These are phyloP conservation scores for Populus tremula DNA, from an alignment of 345 rosid genomes.

Conservation along the genomic window DNA sequence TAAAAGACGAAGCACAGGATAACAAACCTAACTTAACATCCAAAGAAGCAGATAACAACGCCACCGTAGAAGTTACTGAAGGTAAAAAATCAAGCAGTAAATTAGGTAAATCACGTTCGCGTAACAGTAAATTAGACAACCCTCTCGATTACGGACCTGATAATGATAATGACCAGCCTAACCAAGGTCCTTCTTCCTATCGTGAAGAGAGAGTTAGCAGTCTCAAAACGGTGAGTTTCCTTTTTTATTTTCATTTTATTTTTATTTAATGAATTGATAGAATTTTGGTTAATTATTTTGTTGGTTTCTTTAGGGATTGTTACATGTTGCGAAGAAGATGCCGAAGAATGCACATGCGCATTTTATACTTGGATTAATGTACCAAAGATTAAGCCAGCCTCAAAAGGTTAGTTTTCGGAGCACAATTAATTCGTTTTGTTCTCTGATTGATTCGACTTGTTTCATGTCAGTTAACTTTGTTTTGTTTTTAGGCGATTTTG, in stretches of 20 bases:
- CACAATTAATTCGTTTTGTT: background rate
- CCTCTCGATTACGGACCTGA: conserved; percentile 73
- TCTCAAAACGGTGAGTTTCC: conserved; percentile 76
- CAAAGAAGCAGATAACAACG: conserved; percentile 44
- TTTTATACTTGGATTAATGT: conserved; percentile 92
- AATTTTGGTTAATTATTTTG: background rate
- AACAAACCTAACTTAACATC: conserved; percentile 17
- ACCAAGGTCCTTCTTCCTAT: conserved; percentile 59
- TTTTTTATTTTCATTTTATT: background rate
- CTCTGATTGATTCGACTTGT: background rate
- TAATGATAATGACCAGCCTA: conserved; percentile 67
- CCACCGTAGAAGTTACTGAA: conserved; percentile 46
- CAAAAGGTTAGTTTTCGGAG: conserved; percentile 60
- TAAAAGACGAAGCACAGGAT: too few species aligned
- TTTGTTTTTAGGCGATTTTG: conserved; percentile 59
- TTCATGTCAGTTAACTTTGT: conserved; percentile 5
- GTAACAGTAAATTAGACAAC: conserved; percentile 54
- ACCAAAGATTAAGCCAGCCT: conserved; percentile 85
- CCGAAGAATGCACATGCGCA: conserved; percentile 96
- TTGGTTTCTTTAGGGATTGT: conserved; percentile 57
- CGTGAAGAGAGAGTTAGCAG: conserved; percentile 97
- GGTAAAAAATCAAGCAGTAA: conserved; percentile 46
- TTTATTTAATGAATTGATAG: background rate
- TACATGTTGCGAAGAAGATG: conserved; percentile 93
- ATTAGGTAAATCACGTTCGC: conserved; percentile 62